Evolutionary conservation across 2,329 filamentous ascomycete genomes (phyloP).

Genomic region (Colletotrichum graminicola): DNA sequence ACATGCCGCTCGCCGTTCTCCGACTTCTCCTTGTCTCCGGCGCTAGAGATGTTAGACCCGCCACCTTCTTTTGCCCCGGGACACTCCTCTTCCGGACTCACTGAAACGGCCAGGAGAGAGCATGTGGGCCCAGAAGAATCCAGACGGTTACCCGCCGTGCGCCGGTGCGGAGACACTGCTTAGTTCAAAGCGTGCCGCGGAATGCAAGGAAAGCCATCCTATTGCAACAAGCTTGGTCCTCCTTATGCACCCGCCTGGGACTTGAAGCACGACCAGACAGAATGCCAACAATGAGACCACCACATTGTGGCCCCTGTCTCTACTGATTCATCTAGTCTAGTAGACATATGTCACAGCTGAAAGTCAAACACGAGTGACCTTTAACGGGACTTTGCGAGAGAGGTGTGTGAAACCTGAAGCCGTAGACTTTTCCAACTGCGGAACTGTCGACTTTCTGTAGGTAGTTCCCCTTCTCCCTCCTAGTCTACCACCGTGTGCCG

Average conservation of each 20-base stretch:
- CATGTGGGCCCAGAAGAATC: background rate
- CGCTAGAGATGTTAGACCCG: background rate
- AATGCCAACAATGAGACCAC: background rate
- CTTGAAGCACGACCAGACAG: slow-evolving; percentile 10
- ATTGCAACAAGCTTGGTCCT: slow-evolving; percentile 6
- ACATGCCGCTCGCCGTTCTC: background rate
- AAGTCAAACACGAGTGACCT: background rate
- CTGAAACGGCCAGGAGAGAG: background rate
- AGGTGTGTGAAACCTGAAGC: slow-evolving; percentile 9
- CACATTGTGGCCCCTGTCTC: background rate
- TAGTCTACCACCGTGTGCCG: background rate
- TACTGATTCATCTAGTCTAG: background rate
- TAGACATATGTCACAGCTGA: background rate
- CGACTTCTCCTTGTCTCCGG: background rate
- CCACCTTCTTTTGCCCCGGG: background rate
- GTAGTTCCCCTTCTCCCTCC: background rate
- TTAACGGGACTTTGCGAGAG: background rate
- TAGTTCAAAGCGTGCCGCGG: background rate
- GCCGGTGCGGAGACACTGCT: background rate
- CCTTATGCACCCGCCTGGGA: background rate
- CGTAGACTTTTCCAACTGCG: slow-evolving; percentile 11
- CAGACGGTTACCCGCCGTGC: background rate
- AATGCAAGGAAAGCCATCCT: background rate
- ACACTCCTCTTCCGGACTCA: background rate
- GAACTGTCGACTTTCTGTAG: background rate